A percentile compares a stretch with the other conserved stretches of the same genome.
Conservation (phyloP, 345 rosid species). For the Toxicodendron radicans region DNA sequence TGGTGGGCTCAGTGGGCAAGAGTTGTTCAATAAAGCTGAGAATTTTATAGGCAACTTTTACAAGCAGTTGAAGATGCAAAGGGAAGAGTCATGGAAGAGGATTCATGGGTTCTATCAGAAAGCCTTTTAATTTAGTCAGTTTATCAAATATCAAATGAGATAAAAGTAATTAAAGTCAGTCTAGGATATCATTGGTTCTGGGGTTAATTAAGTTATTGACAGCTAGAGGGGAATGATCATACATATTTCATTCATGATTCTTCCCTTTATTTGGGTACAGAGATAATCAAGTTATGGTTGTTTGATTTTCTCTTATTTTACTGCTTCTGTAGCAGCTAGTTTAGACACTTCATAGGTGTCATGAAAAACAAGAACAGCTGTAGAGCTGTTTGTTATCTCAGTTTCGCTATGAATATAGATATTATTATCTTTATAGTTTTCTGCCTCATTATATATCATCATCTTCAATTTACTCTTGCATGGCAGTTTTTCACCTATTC, state of each 20-base stretch:
- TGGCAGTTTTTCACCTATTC: no score
- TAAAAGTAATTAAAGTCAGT: neutral
- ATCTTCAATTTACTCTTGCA: no score
- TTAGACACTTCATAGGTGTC: slow-evolving; percentile 19
- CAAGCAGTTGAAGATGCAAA: slow-evolving; percentile 71
- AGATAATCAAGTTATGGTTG: neutral
- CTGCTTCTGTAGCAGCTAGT: neutral
- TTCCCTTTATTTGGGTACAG: neutral
- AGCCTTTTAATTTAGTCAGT: slow-evolving; percentile 27
- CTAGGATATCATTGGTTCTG: slow-evolving; percentile 22
- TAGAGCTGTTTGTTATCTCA: neutral
- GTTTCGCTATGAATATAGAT: neutral
- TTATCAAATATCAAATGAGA: no score
- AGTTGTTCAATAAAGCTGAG: slow-evolving; percentile 60
- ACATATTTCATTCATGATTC: slow-evolving; percentile 14
- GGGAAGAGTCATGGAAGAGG: slow-evolving; percentile 61
- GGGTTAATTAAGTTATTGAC: neutral
- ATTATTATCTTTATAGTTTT: neutral
- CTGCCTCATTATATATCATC: neutral
- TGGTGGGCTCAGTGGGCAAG: slow-evolving; percentile 46
- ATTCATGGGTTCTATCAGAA: slow-evolving; percentile 52
- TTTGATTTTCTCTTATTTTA: neutral
- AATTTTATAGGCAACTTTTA: slow-evolving; percentile 62
- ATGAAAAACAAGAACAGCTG: neutral
- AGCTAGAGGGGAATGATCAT: slow-evolving; percentile 6